Conservation (phyloP, 208 protist genomes). For the Trypanosoma platydactyli region DNA sequence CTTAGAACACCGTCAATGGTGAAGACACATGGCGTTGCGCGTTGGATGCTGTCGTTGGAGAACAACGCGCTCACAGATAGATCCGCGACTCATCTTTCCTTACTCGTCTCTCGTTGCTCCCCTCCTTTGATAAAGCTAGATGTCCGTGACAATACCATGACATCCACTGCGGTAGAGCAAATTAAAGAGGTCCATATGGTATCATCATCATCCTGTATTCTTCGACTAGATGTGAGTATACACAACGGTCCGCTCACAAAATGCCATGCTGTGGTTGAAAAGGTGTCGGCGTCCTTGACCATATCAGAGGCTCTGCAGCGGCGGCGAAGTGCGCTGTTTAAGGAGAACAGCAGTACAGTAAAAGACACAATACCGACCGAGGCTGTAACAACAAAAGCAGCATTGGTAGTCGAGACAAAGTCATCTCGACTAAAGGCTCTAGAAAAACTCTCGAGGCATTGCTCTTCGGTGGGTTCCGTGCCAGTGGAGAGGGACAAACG, state of each 20-base stretch:
- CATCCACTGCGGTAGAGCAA: neutral
- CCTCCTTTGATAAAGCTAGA: constrained; percentile 11
- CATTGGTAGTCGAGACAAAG: constrained; percentile 9
- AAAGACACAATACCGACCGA: neutral
- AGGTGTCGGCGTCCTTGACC: neutral
- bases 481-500: too few species aligned
- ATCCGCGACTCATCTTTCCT: constrained; percentile 39
- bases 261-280: too few species aligned
- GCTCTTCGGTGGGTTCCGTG: too few species aligned
- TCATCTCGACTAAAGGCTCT: too few species aligned
- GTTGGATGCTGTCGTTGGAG: constrained; percentile 24
- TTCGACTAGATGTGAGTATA: neutral
- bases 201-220: neutral
- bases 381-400: neutral
- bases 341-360: neutral
- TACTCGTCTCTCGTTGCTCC: constrained; percentile 38
- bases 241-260: too few species aligned
- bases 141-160: constrained; percentile 6
- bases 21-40: constrained; percentile 13
- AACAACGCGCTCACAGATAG: constrained; percentile 54
- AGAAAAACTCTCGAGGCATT: too few species aligned
- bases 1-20: constrained; percentile 15
- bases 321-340: constrained; percentile 63
- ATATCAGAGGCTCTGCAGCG: constrained; percentile 37
- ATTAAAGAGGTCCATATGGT: constrained; percentile 7